Base-by-base conservation (phyloP, 1,284 basidiomycete genomes). In the Phellopilus nigrolimitatus region DNA sequence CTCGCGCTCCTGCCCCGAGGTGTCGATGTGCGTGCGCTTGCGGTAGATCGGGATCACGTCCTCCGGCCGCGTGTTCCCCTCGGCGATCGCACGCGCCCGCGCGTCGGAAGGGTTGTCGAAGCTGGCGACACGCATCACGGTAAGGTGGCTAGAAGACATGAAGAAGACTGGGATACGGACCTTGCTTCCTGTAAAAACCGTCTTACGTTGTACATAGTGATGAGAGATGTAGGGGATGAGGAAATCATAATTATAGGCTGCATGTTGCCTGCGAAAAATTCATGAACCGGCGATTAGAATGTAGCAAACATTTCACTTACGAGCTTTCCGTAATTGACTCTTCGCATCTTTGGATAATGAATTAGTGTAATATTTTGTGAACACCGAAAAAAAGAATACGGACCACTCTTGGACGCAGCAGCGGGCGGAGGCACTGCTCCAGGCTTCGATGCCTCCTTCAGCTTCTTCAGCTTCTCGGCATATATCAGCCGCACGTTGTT, bases 181-280 rank as follows among this genome's bases (percentile, higher is more conserved):
- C 83, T 71, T 1, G 93, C 82, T 62, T 97, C 90, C 69, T 97
- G 91, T 13, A 99, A 70, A 67, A 98, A 95, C 40, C 80, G 80
- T 66, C 91, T 91, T 55, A 98, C 92, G 66, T 99, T 99, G 78
- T 95, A 88, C 92, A 99, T 97, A 3, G 92, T 97, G 63, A 99
- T 84, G 49, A 99, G 80, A 6, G 94, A 85, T 0, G 95, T 97
- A 0, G 94, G 94, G 1, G 91, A 94, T 0, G 93, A 97, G 0
- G 94, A 95, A 33, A 99, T 93, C 69, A 98, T 86, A 65, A 98
- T 95, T 63, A 99, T 98, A 0, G 95, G 95, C 66, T 88, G 84
- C 62, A 78, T 80, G 59, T 80, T 80, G 51, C 77, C 81, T 83
- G 60, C 28, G 43, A 33, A 37, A 27, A 10, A 15, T 19, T 37